Base-by-base conservation (phyloP, 2,329 filamentous ascomycete genomes). In the Talaromyces pinophilus region DNA sequence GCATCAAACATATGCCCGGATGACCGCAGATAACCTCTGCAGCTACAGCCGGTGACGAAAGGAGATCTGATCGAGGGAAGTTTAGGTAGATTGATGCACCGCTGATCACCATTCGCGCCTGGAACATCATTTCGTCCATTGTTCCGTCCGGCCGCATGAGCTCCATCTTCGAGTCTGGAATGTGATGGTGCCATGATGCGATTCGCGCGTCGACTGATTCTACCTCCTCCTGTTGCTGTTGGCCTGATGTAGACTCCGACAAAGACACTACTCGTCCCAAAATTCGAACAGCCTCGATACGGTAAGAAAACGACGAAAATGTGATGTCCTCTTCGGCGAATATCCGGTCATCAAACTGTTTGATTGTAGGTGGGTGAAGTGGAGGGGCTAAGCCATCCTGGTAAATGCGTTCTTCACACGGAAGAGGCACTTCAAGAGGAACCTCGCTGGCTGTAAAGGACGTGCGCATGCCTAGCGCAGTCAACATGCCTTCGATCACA, bases 81-180 rank as follows among this genome's bases (percentile, higher is more conserved):
- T 95, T 91, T 19, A 95, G 84, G 70, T 93, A 87, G 71, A 95
- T 92, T 0, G 88, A 80, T 10, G 84, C 83, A 59, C 79, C 79
- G 66, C 86, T 82, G 62, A 85, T 83, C 72, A 96, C 91, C 87
- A 96, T 94, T 69, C 92, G 90, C 0, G 92, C 93, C 76, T 96
- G 92, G 79, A 97, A 96, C 78, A 97, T 88, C 85, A 96, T 90
- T 78, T 96, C 92, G 75, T 97, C 93, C 11, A 93, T 83, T 63
- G 87, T 85, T 38, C 92, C 89, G 71, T 90, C 87, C 68, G 86
- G 85, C 67, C 87, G 86, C 63, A 96, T 81, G 17, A 91, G 83
- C 68, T 92, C 86, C 64, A 84, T 84, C 79, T 96, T 96, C 15
- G 83, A 83, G 17, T 85, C 82, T 0, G 93, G 93, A 0, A 97